These are phyloP conservation scores for Trametes meyenii DNA, from an alignment of 768 basidiomycete genomes.

Conservation along the genomic window DNA sequence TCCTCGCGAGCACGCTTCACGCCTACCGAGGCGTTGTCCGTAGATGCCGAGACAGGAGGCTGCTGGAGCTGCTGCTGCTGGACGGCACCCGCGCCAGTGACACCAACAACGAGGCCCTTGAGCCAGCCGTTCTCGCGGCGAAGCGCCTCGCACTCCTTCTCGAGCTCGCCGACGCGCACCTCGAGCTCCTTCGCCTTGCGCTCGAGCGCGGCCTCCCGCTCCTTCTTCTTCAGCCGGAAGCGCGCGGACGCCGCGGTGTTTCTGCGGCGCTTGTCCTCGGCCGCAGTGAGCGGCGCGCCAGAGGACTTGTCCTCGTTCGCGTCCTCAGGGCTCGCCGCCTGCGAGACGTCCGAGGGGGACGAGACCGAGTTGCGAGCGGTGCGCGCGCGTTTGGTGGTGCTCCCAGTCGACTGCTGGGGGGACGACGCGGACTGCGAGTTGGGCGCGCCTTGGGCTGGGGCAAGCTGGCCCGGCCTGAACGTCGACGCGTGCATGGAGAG, in stretches of 20 bases:
- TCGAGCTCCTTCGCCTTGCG: slow-evolving; percentile 84
- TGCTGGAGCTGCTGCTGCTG: slow-evolving; percentile 29
- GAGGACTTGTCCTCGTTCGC: slow-evolving; percentile 35
- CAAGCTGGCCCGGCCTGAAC: slow-evolving; percentile 23
- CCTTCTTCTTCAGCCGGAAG: slow-evolving; percentile 95
- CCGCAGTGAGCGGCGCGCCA: slow-evolving; percentile 43
- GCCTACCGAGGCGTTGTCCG: slow-evolving; percentile 5
- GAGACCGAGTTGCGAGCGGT: slow-evolving; percentile 34
- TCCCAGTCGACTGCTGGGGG: slow-evolving; percentile 31
- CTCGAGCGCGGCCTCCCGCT: slow-evolving; percentile 89
- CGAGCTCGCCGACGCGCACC: slow-evolving; percentile 74
- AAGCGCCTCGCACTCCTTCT: slow-evolving; percentile 88
- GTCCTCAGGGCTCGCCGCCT: slow-evolving; percentile 36
- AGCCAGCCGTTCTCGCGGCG: slow-evolving; percentile 92
- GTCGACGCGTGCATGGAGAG: slow-evolving; percentile 58
- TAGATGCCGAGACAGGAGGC: neutral
- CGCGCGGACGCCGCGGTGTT: slow-evolving; percentile 94
- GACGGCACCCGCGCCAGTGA: slow-evolving; percentile 66
- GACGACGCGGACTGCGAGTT: slow-evolving; percentile 21
- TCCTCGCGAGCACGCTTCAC: slow-evolving; percentile 21
- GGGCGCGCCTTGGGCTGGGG: slow-evolving; percentile 1
- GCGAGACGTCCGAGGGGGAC: slow-evolving; percentile 23
- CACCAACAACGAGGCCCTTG: slow-evolving; percentile 86
- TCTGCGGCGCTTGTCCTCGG: slow-evolving; percentile 90
- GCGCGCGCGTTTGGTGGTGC: slow-evolving; percentile 53